phyloP scores from a whole-genome alignment of 2,329 filamentous ascomycete genomes.

The Tothia fuscella region DNA sequence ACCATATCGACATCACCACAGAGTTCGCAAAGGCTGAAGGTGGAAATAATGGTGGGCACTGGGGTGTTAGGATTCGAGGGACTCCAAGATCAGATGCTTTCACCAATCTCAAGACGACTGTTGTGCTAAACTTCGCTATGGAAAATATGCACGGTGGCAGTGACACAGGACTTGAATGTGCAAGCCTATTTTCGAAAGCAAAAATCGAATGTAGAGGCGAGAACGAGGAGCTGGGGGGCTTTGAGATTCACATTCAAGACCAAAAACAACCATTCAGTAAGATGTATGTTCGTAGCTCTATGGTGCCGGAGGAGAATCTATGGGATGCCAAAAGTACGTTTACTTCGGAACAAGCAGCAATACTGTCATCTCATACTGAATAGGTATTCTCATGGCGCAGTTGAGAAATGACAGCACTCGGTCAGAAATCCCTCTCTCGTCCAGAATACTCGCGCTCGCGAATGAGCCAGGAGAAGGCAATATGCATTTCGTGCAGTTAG shows the following conservation, averaged over 20 bases:
- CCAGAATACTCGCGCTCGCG: no score
- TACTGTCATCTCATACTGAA: neutral
- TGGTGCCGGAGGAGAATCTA: conserved; percentile 53
- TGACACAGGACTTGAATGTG: neutral
- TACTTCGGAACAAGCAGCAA: conserved; percentile 14
- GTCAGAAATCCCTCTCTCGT: conserved; percentile 57
- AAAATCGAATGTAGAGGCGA: conserved; percentile 56
- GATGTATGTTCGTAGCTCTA: conserved; percentile 63
- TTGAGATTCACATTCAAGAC: conserved; percentile 57
- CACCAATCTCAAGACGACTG: conserved; percentile 55
- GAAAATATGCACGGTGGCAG: conserved; percentile 45
- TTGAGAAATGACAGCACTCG: neutral
- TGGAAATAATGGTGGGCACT: conserved; percentile 74
- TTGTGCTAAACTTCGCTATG: conserved; percentile 72
- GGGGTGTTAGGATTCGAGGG: conserved; percentile 82
- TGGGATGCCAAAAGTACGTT: conserved; percentile 68
- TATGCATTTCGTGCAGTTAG: conserved; percentile 48
- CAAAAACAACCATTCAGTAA: conserved; percentile 57
- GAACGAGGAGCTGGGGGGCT: conserved; percentile 63
- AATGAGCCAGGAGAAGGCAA: conserved; percentile 64
- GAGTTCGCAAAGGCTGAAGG: conserved; percentile 89
- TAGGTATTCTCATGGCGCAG: neutral
- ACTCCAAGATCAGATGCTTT: conserved; percentile 58
- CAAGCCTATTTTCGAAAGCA: neutral
- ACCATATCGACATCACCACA: conserved; percentile 81